Percentiles rank a stretch among this genome's conserved stretches.
These are phyloP conservation scores for Staphylotrichum tortipilum DNA, from an alignment of 495 filamentous ascomycete species.

Conservation along the genomic window DNA sequence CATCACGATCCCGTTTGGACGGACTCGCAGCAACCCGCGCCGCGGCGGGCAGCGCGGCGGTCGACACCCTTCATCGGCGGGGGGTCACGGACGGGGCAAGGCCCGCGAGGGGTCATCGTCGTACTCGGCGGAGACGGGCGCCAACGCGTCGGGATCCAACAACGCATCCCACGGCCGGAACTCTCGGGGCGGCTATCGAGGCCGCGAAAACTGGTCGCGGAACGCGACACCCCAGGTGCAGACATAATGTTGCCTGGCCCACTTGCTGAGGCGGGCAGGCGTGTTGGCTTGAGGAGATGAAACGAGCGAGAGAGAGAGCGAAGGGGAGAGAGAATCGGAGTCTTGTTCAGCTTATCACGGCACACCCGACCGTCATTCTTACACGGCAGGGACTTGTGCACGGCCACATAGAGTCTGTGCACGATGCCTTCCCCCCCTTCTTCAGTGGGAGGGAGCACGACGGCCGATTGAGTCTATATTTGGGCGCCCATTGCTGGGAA, in stretches of 20 bases:
- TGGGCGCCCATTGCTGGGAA: constrained; percentile 2
- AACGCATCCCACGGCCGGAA: constrained; percentile 6
- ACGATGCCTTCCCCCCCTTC: neutral
- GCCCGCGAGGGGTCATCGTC: constrained; percentile 15
- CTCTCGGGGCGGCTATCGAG: constrained; percentile 22
- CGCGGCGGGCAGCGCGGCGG: constrained; percentile 28
- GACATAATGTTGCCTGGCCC: constrained; percentile 7
- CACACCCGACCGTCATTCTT: neutral
- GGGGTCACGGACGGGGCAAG: constrained; percentile 18
- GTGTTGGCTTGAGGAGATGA: too few species aligned
- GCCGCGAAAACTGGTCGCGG: constrained; percentile 23
- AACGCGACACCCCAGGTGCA: constrained; percentile 18
- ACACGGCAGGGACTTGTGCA: neutral
- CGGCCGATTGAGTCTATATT: constrained; percentile 4
- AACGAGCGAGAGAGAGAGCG: too few species aligned
- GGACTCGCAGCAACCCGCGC: constrained; percentile 41
- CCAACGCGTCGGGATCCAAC: constrained; percentile 5
- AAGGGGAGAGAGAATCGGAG: too few species aligned
- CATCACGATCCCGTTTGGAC: constrained; percentile 31
- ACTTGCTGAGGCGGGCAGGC: neutral
- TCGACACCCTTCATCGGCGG: constrained; percentile 18
- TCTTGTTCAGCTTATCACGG: neutral
- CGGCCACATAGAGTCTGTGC: too few species aligned
- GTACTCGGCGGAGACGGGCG: constrained; percentile 16
- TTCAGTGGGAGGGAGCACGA: neutral